phyloP scores from a whole-genome alignment of 2,329 filamentous ascomycete species.

The Sordariomycetes sp. region DNA sequence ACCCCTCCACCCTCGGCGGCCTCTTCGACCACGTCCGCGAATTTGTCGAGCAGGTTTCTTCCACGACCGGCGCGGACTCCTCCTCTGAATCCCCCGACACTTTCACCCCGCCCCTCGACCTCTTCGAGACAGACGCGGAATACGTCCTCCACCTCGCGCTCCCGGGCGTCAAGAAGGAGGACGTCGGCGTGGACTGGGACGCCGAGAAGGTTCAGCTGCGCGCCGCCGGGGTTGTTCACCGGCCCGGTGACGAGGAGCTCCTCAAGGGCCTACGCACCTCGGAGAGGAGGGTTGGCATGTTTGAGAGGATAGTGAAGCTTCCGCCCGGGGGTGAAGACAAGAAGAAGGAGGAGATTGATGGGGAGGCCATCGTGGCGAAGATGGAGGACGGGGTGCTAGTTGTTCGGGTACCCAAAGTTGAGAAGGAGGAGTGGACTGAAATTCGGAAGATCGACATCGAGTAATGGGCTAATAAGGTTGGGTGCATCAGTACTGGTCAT shows the following conservation, averaged over 20 bases:
- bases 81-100: conserved; percentile 17
- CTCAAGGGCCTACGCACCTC: conserved; percentile 47
- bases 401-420: conserved; percentile 63
- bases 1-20: conserved; percentile 24
- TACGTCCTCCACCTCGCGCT: conserved; percentile 65
- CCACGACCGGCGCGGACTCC: conserved; percentile 8
- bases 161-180: conserved; percentile 67
- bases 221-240: conserved; percentile 60
- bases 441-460: conserved; percentile 46
- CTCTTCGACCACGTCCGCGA: conserved; percentile 26
- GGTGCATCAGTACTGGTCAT: neutral
- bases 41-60: conserved; percentile 18
- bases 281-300: conserved; percentile 61
- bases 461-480: conserved; percentile 13
- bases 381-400: conserved; percentile 67
- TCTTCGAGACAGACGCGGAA: conserved; percentile 54
- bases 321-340: conserved; percentile 26
- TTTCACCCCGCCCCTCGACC: conserved; percentile 56
- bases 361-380: conserved; percentile 55
- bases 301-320: conserved; percentile 57
- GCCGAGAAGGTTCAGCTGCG: conserved; percentile 50
- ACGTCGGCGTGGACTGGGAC: conserved; percentile 67
- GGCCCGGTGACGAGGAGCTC: conserved; percentile 58
- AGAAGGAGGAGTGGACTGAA: conserved; percentile 48
- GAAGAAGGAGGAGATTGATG: conserved; percentile 47